Evolutionary conservation across 129 eudicot species (phyloP), one percentile per base, ranked within the genome.

Genomic region (Saussurea involucrata): DNA sequence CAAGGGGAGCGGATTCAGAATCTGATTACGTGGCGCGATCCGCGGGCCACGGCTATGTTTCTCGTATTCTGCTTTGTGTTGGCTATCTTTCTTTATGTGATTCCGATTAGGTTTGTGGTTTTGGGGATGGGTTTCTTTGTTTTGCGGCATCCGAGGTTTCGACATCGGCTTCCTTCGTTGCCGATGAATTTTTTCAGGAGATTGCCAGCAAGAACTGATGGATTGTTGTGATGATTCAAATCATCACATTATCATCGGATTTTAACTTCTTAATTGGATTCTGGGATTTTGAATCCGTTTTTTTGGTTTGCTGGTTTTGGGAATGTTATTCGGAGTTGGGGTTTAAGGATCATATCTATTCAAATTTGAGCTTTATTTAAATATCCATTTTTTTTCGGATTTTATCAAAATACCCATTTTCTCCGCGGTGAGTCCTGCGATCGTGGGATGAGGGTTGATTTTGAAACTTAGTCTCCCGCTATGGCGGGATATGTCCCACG

Each of bases 1-100:
- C 85, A 81, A 63, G 85, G 80, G 12, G 85, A 81, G 34, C 49
- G 85, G 85, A 61, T 81, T 61, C 85, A 81, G 57, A 81, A 75
- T 31, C 24, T 81, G 77, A 24, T 75, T 0, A 60, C 76, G 4
- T 81, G 85, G 85, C 85, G 85, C 10, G 85, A 81, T 73, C 85
- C 81, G 1, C 80, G 85, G 10, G 85, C 85, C 29, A 81, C 85
- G 20, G 32, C 81, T 55, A 63, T 81, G 81, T 81, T 81, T 68
- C 71, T 81, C 36, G 15, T 18, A 36, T 69, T 81, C 8, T 81
- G 85, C 24, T 29, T 28, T 24, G 68, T 81, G n/a, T 69, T 57
- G 60, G 81, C 85, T 22, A 24, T 69, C n/a, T 68, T 81, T 18
- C 72, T 81, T 7, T 81, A 74, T 31, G 60, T 81, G 11, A 22